Evolutionary conservation across 768 basidiomycete species (phyloP).

Genomic region (Leccinum barrowsii): DNA sequence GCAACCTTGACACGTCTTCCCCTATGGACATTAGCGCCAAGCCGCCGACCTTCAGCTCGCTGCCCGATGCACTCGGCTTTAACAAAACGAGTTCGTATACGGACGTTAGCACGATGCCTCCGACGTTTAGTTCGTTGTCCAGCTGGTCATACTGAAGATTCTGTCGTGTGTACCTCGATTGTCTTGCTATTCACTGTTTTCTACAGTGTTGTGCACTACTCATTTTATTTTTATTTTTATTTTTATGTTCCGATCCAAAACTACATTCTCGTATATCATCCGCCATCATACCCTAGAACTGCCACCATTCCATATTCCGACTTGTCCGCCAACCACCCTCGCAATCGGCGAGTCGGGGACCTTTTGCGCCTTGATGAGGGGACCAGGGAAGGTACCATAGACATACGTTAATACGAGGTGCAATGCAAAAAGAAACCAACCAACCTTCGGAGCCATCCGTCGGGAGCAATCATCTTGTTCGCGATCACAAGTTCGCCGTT

Average conservation of each 20-base stretch:
- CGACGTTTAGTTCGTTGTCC: constrained; percentile 11
- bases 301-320: not conserved
- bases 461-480: constrained; percentile 46
- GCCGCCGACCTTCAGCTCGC: not conserved
- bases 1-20: too few relatives aligned
- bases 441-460: constrained; percentile 43
- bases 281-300: too few relatives aligned
- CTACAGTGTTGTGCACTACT: not conserved
- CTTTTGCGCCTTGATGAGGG: constrained; percentile 44
- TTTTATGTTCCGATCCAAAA: not conserved
- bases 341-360: constrained; percentile 6
- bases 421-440: constrained; percentile 5
- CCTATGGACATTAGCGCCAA: not conserved
- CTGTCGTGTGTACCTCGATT: not conserved
- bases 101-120: constrained; percentile 19
- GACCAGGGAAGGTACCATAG: constrained; percentile 44
- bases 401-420: not conserved
- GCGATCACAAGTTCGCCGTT: constrained; percentile 35
- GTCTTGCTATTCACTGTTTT: not conserved
- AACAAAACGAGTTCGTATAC: constrained; percentile 6
- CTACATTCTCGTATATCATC: not conserved
- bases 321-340: not conserved
- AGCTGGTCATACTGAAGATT: not conserved
- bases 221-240: not conserved
- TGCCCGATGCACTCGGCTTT: not conserved